Base-by-base conservation (phyloP, 768 basidiomycete genomes). In the Lactarius quietus region DNA sequence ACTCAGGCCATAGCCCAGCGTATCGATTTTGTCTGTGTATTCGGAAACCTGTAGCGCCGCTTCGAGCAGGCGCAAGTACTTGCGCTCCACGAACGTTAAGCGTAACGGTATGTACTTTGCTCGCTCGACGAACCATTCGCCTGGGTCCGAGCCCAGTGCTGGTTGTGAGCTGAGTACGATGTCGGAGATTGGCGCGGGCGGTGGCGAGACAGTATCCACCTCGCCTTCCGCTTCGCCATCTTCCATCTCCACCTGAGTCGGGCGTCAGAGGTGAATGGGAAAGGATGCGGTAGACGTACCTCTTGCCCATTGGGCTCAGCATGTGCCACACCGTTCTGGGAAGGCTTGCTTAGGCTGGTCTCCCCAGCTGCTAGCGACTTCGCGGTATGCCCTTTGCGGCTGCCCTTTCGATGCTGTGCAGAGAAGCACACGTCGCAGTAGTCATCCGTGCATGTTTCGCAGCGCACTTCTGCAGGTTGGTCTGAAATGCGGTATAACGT, bases 11-110 rank as follows among this genome's bases (percentile, higher is more conserved):
- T 86, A 93, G 2, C 88, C 85, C 45, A 93, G 76, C 57, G 88
- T 91, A 76, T 94, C 92, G 36, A 93, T 90, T 73, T 92, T 92
- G 79, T 94, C 92, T 51, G 92, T 94, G 73, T 93, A 93, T 73
- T 94, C 92, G 18, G 89, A 91, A 41, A 92, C 91, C 57, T 84
- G 84, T 45, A 94, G 82, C 3, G 92, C 92, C 10, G 92, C 92
- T 64, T 94, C 92, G 56, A 94, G 81, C 6, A 94, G 83, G 31
- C 92, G 89, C 62, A 94, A 87, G 74, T 81, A 90, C 75, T 94
- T 94, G 68, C 92, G 89, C 74, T 94, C 92, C 33, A 72, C 72
- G 51, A 90, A 77, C 1, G 86, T 87, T 33, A 94, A 79, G 28
- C 92, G 90, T 33, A 93, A 75, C 0, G 92, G 92, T 61, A 93